Base-by-base conservation (phyloP, 768 basidiomycete genomes). In the Termitomyces heimii region DNA sequence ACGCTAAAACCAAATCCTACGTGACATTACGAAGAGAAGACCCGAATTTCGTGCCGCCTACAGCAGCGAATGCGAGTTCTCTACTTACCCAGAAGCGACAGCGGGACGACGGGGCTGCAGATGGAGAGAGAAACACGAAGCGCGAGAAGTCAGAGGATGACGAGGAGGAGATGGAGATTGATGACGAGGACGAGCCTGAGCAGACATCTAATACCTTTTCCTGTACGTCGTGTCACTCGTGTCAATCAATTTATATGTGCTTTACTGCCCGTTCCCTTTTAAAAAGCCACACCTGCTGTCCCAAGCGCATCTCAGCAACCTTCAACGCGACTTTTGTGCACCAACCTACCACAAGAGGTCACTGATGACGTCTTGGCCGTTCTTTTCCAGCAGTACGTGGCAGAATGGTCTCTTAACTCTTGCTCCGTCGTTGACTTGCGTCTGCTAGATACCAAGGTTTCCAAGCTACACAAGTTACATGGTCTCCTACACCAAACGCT, bases 161-260 rank as follows among this genome's bases (percentile, higher is more conserved):
- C 60, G 93, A 85, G 54, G 89, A 89, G 67, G 92, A 94, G 74
- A 95, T 95, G 88, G 94, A 96, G 73, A 92, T 94, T 66, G 93
- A 94, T 59, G 92, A 94, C 50, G 93, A 97, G 47, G 88, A 91
- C 46, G 86, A 89, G 54, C 68, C 74, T 37, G 73, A 74, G 47
- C 77, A 72, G 59, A 71, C 70, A 58, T 40, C 67, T 54, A 69
- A 71, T 49, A 69, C 64, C 59, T 70, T 73, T 62, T 63, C 75
- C 62, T 80, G 83, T 85, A 77, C 68, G 82, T 77, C 65, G 60
- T 65, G 50, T 67, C 42, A 53, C 67, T 68, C 31, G 55, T 63
- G 59, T 61, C 66, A 58, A 43, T 58, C 55, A 64, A 55, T 64
- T 63, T 62, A 63, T 62, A 62, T 64, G 58, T 63, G 60, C 62